Percentiles rank a stretch among this genome's conserved stretches.
phyloP scores from a whole-genome alignment of 306 rosid genomes.

The Prunus persica region Prunus_persica_NCBIv2 NC_034009.1:4236001-4236500 shows the following conservation, averaged over 20 bases:
- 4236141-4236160: background rate
- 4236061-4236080: constrained; percentile 56
- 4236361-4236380: too few species aligned
- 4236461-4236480: too few species aligned
- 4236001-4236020: constrained; percentile 64
- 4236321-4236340: too few species aligned
- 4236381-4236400: too few species aligned
- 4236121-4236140: background rate
- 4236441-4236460: too few species aligned
- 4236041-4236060: constrained; percentile 39
- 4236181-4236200: background rate
- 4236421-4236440: too few species aligned
- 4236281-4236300: background rate
- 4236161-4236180: background rate
- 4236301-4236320: background rate
- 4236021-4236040: constrained; percentile 56
- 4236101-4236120: constrained; percentile 10
- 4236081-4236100: constrained; percentile 60
- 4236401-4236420: too few species aligned
- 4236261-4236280: background rate
- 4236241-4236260: background rate
- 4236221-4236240: background rate
- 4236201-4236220: background rate
- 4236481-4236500: too few species aligned
- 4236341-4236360: too few species aligned